Evolutionary conservation across 805 yeast species (phyloP), one percentile per base, ranked within the genome.

Genomic region (Jamesozyma lodderae): DNA sequence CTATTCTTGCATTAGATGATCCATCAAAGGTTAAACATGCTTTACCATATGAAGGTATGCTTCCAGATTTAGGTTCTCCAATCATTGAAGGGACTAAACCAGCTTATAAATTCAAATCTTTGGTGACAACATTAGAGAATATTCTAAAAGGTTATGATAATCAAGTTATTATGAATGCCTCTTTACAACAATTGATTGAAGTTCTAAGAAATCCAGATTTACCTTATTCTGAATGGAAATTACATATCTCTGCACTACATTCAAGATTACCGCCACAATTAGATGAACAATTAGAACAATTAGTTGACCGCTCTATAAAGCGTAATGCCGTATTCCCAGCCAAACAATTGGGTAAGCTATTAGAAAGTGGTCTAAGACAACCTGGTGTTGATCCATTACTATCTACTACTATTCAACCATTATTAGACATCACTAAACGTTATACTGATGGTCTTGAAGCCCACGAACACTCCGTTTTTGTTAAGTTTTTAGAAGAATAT

Each of bases 21-120:
- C 97, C 97, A 42, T 79, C 95, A 4, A 87, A 86, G 67, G 98
- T 92, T 37, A 90, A 90, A 63, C 98, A 88, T 55, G 98, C 99
- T 31, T 67, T 80, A 59, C 95, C 96, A 37, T 92, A 75, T 53
- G 95, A 87, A 61, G 96, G 96, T 36, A 86, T 94, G 55, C 68
- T 94, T 48, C 96, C 96, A 11, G 86, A 79, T 27, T 67, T 79
- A 46, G 98, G 98, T 36, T 70, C 82, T 23, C 94, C 97, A 46
- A 72, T 69, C 40, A 69, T 86, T 44, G 76, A 71, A 57, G 97
- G 98, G 53, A 73, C 82, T 41, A 90, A 83, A 64, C 82, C 94
- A 38, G 79, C 76, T 39, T 84, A 90, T 64, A 75, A 74, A 53
- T 88, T 77, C 68, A 67, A 70, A 42, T 66, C 72, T 22, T 62